These are phyloP conservation scores for Pezicula rhizophila DNA, from an alignment of 2,329 filamentous ascomycete genomes.

Conservation along the genomic window DNA sequence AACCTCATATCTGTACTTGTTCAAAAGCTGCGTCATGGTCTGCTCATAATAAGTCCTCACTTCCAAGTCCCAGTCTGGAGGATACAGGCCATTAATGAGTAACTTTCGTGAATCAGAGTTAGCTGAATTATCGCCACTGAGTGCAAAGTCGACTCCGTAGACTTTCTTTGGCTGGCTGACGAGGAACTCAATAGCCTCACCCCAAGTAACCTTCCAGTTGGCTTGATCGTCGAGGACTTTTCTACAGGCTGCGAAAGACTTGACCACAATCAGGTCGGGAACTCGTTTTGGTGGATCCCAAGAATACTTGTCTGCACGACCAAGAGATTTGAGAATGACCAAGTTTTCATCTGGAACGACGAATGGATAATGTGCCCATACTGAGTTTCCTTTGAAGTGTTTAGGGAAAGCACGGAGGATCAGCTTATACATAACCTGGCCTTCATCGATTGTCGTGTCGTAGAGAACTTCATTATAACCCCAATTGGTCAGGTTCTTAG, in stretches of 20 bases:
- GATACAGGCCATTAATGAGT: constrained; percentile 53
- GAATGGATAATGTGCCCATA: constrained; percentile 57
- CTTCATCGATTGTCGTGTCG: constrained; percentile 69
- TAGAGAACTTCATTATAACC: constrained; percentile 61
- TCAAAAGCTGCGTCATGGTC: constrained; percentile 55
- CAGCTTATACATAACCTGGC: constrained; percentile 80
- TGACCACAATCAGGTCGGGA: constrained; percentile 47
- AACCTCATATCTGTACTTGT: constrained; percentile 59
- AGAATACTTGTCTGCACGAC: constrained; percentile 62
- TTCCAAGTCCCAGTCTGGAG: constrained; percentile 53
- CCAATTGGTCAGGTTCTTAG: constrained; percentile 75
- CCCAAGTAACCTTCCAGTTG: constrained; percentile 61
- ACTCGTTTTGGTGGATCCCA: constrained; percentile 55
- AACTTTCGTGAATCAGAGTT: constrained; percentile 45
- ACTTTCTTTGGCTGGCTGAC: constrained; percentile 45
- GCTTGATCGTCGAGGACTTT: constrained; percentile 52
- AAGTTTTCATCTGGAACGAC: constrained; percentile 67
- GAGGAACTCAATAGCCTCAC: constrained; percentile 55
- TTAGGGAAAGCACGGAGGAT: constrained; percentile 74
- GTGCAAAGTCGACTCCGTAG: constrained; percentile 52
- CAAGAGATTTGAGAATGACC: constrained; percentile 62
- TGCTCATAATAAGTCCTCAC: constrained; percentile 63
- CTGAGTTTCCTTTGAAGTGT: constrained; percentile 70
- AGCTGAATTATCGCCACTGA: constrained; percentile 43
- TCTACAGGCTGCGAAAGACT: constrained; percentile 55